These are phyloP conservation scores for Pyrus hybrid DNA, from an alignment of 331 rosid genomes.

Conservation along the genomic window DNA sequence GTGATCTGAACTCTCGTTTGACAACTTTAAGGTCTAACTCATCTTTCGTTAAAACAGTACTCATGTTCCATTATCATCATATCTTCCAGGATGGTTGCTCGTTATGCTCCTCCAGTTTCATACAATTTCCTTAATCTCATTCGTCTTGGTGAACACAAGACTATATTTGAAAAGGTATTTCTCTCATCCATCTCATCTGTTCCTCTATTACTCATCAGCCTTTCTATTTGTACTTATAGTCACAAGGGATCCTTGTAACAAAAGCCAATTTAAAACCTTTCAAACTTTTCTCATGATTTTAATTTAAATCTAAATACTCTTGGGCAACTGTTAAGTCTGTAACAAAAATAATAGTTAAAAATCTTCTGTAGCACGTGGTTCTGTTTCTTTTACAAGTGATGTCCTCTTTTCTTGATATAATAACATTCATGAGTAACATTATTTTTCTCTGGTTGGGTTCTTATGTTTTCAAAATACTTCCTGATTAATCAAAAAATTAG, in stretches of 20 bases:
- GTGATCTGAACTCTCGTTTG: slow-evolving; percentile 10
- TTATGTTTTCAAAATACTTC: background rate
- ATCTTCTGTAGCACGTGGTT: background rate
- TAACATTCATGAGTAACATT: background rate
- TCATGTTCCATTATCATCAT: slow-evolving; percentile 9
- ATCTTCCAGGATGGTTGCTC: slow-evolving; percentile 82
- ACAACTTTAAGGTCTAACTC: background rate
- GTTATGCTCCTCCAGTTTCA: slow-evolving; percentile 96
- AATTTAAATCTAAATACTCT: background rate
- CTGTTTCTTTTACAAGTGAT: background rate
- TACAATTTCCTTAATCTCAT: slow-evolving; percentile 94
- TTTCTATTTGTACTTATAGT: background rate
- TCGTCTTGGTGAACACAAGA: slow-evolving; percentile 46
- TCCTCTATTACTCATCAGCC: background rate
- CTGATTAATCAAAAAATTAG: background rate
- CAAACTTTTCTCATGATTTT: background rate
- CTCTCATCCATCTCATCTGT: background rate
- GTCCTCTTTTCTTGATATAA: background rate
- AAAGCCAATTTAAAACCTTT: background rate
- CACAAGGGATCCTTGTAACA: background rate
- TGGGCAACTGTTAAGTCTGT: background rate
- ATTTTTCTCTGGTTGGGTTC: background rate
- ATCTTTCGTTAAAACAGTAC: slow-evolving; percentile 2
- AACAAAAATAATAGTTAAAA: background rate
- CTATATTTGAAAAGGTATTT: slow-evolving; percentile 79